Percentiles rank a stretch among this genome's conserved stretches.
Evolutionary conservation across 1,139 yeast genomes (phyloP).

Genomic region (Wickerhamomyces sp.): DNA sequence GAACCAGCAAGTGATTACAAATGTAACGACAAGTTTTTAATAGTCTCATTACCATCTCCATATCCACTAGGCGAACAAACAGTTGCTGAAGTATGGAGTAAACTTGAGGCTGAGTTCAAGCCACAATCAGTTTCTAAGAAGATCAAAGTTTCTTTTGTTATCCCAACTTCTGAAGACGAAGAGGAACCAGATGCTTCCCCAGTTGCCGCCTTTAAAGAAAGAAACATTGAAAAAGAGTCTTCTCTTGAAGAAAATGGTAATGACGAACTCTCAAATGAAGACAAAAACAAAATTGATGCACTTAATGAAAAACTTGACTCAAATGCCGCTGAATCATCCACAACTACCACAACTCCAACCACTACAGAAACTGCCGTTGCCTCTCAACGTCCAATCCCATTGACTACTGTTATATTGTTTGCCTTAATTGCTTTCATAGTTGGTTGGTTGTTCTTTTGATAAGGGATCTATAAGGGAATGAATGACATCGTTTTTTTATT

Average conservation of each 20-base stretch:
- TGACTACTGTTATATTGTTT: slow-evolving; percentile 44
- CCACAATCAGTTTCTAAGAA: slow-evolving; percentile 63
- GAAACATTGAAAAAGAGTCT: slow-evolving; percentile 2
- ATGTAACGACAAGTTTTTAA: slow-evolving; percentile 89
- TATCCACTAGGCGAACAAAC: slow-evolving; percentile 45
- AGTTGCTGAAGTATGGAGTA: slow-evolving; percentile 71
- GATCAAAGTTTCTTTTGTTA: slow-evolving; percentile 67
- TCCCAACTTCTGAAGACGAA: slow-evolving; percentile 2
- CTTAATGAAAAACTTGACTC: slow-evolving; percentile 42
- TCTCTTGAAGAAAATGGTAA: neutral
- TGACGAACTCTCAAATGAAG: slow-evolving; percentile 35
- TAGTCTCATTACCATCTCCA: slow-evolving; percentile 79
- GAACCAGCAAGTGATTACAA: slow-evolving; percentile 70
- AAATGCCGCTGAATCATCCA: slow-evolving; percentile 17
- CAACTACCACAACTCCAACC: slow-evolving; percentile 8
- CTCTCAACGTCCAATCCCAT: slow-evolving; percentile 37
- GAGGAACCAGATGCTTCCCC: slow-evolving; percentile 5
- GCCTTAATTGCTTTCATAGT: slow-evolving; percentile 53
- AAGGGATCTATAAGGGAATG: neutral
- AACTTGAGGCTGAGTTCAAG: slow-evolving; percentile 60
- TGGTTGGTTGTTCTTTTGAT: slow-evolving; percentile 56
- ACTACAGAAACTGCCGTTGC: slow-evolving; percentile 13
- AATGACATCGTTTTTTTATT: neutral
- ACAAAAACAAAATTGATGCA: slow-evolving; percentile 36
- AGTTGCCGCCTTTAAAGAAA: slow-evolving; percentile 14